phyloP scores from a whole-genome alignment of 192 early-diverging fungal genomes.

The Rhizophagus sp. region DNA sequence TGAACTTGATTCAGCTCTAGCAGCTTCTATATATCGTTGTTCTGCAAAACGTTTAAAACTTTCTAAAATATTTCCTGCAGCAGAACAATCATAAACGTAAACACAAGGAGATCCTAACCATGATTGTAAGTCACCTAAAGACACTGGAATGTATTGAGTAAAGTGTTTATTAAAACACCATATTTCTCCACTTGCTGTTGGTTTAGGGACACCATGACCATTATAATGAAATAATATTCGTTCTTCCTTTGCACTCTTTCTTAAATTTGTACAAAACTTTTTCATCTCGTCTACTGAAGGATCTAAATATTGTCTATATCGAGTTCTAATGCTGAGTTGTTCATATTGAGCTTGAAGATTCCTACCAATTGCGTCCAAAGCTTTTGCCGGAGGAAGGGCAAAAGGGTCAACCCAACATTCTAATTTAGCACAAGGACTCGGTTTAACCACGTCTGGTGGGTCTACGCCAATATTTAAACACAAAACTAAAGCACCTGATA shows the following conservation, averaged over 20 bases:
- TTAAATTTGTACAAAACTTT: slow-evolving; percentile 79
- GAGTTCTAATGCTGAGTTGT: slow-evolving; percentile 79
- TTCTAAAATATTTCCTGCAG: slow-evolving; percentile 86
- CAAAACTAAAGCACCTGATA: slow-evolving; percentile 82
- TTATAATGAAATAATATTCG: slow-evolving; percentile 98
- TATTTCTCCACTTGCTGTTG: slow-evolving; percentile 91
- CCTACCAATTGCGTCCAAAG: slow-evolving; percentile 85
- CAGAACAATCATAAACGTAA: slow-evolving; percentile 96
- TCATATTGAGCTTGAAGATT: slow-evolving; percentile 94
- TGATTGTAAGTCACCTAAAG: slow-evolving; percentile 85
- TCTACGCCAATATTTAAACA: slow-evolving; percentile 96
- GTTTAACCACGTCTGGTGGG: slow-evolving; percentile 91
- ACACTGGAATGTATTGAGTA: slow-evolving; percentile 98
- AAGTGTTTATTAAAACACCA: slow-evolving; percentile 99
- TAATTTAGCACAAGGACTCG: slow-evolving; percentile 83
- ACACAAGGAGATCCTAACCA: slow-evolving; percentile 96
- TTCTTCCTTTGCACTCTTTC: slow-evolving; percentile 88
- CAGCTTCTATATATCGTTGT: slow-evolving; percentile 76
- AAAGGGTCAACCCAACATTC: slow-evolving; percentile 97
- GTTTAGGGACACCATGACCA: slow-evolving; percentile 96
- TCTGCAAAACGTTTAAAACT: slow-evolving; percentile 90
- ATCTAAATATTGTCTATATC: slow-evolving; percentile 83
- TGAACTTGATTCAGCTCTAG: slow-evolving; percentile 46
- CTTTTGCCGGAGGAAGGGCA: slow-evolving; percentile 71
- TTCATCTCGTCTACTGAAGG: slow-evolving; percentile 93